Evolutionary conservation across 805 yeast species (phyloP), one percentile per base, ranked within the genome.

Genomic region (Lipomyces chichibuensis): DNA sequence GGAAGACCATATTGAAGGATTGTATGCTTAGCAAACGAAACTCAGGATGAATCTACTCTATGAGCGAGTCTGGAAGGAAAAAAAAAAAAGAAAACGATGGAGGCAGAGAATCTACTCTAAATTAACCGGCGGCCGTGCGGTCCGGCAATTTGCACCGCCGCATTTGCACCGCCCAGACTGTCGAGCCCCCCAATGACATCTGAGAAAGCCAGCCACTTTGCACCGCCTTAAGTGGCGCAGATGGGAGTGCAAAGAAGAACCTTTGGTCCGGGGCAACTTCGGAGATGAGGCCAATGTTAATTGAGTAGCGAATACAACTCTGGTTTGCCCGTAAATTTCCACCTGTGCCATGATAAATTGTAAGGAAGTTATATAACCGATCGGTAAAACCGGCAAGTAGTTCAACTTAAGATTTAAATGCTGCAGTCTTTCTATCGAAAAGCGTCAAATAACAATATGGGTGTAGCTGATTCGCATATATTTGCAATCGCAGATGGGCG

Each of bases 1-100:
- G 39, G 53, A 62, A 32, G 60, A 68, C 71, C 71, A 68, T 68
- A 59, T 60, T 66, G 65, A 23, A 17, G 20, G 63, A 57, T 11
- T 33, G 39, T 23, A 54, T 25, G 23, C 35, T 20, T 20, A 13
- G 55, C 55, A 52, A 52, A 14, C 4, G 55, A 52, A 25, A 52
- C 7, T 0, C 20, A 23, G 9, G 33, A 52, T 13, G n/a, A 29
- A 29, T 13, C 55, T 25, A 52, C 14, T 52, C 13, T 20, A 23
- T 29, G 27, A 29, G 35, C 8, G 33, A 52, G 55, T 23, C 33
- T 52, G 55, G 32, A 29, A 25, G 20, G 13, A 11, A 27, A 51
- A n/a, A 11, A 14, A 7, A 14, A 49, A 23, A n/a, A 49, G 27
- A 25, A 52, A 17, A 29, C 17, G 33, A 23, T 43, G 23, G 49